Conservation (phyloP, 2,329 filamentous ascomycete species). For the Cordyceps sp. region DNA sequence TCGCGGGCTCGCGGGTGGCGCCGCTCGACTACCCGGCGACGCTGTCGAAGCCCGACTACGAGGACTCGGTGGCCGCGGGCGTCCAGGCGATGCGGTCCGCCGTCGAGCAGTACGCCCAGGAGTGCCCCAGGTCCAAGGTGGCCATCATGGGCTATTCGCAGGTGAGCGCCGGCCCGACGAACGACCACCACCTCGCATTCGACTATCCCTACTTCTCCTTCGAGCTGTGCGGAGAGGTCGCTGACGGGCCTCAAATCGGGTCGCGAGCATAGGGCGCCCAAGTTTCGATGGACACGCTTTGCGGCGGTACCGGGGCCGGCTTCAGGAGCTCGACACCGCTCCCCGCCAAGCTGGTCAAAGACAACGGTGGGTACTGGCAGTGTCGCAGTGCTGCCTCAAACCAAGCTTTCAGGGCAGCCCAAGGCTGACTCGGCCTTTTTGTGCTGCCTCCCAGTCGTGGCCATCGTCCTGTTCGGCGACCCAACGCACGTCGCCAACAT, state of each 20-base stretch:
- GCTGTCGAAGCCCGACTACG: slow-evolving; percentile 14
- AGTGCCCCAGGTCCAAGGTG: slow-evolving; percentile 22
- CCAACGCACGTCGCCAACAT: slow-evolving; percentile 19
- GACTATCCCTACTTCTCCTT: neutral
- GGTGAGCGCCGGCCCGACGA: slow-evolving; percentile 5
- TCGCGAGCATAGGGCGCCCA: slow-evolving; percentile 18
- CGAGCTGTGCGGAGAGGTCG: no score
- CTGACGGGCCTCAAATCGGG: neutral
- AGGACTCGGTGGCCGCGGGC: slow-evolving; percentile 17
- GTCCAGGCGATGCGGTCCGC: slow-evolving; percentile 12
- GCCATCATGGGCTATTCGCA: slow-evolving; percentile 25
- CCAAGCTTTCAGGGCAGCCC: no score
- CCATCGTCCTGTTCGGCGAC: slow-evolving; percentile 23
- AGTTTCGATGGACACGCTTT: slow-evolving; percentile 18
- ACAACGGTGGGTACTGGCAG: slow-evolving; percentile 14
- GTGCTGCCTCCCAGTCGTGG: slow-evolving; percentile 24
- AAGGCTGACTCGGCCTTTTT: neutral
- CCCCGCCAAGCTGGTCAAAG: slow-evolving; percentile 10
- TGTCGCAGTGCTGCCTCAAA: no score
- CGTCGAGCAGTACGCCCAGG: slow-evolving; percentile 14
- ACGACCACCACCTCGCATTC: neutral
- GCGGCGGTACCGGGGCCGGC: slow-evolving; percentile 14
- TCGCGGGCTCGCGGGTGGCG: slow-evolving; percentile 17
- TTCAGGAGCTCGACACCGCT: slow-evolving; percentile 13
- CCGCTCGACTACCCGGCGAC: slow-evolving; percentile 22